Evolutionary conservation across 116 monocot species (phyloP).

Genomic region (Papilionanthe hybrid): DNA sequence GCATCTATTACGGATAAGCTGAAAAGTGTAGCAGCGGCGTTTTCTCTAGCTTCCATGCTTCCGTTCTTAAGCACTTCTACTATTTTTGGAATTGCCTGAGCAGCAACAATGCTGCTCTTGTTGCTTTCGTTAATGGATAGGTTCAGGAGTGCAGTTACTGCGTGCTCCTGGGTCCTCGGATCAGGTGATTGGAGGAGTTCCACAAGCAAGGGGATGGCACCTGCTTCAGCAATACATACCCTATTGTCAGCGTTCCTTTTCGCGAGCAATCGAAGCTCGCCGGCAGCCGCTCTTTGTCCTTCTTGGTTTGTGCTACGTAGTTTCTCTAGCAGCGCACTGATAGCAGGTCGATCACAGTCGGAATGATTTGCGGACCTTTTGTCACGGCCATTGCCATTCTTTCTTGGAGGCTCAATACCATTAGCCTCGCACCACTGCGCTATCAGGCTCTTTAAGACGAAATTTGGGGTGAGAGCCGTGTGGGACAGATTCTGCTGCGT

Average conservation of each 20-base stretch:
- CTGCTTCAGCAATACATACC: conserved; percentile 77
- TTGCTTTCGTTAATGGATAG: conserved; percentile 87
- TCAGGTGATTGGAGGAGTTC: conserved; percentile 61
- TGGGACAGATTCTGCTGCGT: conserved; percentile 73
- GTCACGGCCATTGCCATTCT: conserved; percentile 25
- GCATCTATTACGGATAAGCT: conserved; percentile 69
- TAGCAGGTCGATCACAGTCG: conserved; percentile 45
- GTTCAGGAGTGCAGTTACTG: conserved; percentile 84
- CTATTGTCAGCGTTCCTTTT: conserved; percentile 85
- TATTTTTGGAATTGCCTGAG: conserved; percentile 61
- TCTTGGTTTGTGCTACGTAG: conserved; percentile 45
- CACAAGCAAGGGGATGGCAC: conserved; percentile 78
- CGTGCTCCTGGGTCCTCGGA: conserved; percentile 84
- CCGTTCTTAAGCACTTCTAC: conserved; percentile 69
- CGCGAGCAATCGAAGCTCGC: conserved; percentile 86
- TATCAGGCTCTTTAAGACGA: conserved; percentile 81
- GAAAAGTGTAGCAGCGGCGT: conserved; percentile 92
- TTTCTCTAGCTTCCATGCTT: conserved; percentile 89
- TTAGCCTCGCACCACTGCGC: conserved; percentile 93
- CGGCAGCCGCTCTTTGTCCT: conserved; percentile 75
- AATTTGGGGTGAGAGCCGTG: conserved; percentile 77
- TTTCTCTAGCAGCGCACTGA: conserved; percentile 42
- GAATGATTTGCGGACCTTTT: conserved; percentile 29
- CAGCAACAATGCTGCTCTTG: conserved; percentile 56
- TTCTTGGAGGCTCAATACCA: conserved; percentile 64